Base-by-base conservation (phyloP, 1,284 basidiomycete genomes). In the Trichosporon faecale region DNA sequence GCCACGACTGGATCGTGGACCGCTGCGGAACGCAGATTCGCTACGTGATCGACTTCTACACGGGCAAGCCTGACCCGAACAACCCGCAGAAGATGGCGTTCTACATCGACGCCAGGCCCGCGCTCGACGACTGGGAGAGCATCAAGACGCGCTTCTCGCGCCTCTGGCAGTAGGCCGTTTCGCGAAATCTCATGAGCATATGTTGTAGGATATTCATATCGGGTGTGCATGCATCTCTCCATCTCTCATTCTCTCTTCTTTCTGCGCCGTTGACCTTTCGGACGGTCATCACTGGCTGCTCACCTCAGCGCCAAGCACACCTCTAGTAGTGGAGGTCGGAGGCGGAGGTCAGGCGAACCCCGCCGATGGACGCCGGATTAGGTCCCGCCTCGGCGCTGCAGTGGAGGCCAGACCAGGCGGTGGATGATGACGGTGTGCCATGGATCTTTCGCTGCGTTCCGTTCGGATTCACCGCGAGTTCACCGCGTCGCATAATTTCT, bases 11-110 rank as follows among this genome's bases (percentile, higher is more conserved):
- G 97, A 85, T 94, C 57, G 89, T 99, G 57, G 94, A 98, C 82
- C 89, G 97, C 33, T 95, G 93, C 78, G 95, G 95, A 2, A 88
- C 88, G 2, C 89, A 89, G 68, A 87, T 95, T 78, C 90, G 96
- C 72, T 99, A 99, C 85, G 90, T 99, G 69, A 98, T 99, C 76
- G 96, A 99, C 84, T 99, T 98, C 82, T 99, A 99, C 86, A 92
- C 94, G 0, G 96, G 97, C n/a, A 89, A 88, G 70, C 84, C 85
- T 33, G 82, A 84, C 69, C 77, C 73, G 31, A 73, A 74, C 21
- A 74, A 77, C 12, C 72, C 72, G 16, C 66, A 68, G 12, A 75
- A 74, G 46, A 76, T 85, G 60, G 81, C 94, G 3, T 99, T 99
- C 84, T 97, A 91, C 82, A 88, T 99, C 52, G 97, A 99, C 78